Percentiles rank a stretch among this genome's conserved stretches.
Evolutionary conservation across 768 basidiomycete genomes (phyloP).

Genomic region (Erythrobasidium yunnanense): DNA sequence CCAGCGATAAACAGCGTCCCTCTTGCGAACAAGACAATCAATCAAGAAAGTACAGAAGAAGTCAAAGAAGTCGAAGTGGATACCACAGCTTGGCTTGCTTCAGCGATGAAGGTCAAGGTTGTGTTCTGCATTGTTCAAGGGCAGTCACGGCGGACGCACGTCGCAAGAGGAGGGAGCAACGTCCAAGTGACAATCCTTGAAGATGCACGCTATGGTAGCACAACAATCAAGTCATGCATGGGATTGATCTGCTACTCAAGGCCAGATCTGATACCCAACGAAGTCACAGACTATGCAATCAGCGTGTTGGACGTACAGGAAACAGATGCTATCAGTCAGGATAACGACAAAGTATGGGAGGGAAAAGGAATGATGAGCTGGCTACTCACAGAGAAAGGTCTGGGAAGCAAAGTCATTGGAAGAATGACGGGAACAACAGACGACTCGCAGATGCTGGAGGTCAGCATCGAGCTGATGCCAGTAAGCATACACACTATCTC

Average conservation of each 20-base stretch:
- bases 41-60: no score
- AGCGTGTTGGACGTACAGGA: constrained; percentile 21
- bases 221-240: constrained; percentile 8
- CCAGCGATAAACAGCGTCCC: no score
- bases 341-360: constrained; percentile 1
- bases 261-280: constrained; percentile 10
- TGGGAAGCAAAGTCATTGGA: neutral
- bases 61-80: no score
- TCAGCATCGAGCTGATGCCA: constrained; percentile 23
- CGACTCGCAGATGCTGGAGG: neutral
- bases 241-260: constrained; percentile 14
- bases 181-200: neutral
- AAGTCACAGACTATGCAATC: constrained; percentile 5
- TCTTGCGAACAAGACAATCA: no score
- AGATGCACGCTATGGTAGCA: neutral
- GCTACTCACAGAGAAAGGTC: neutral
- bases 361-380: constrained; percentile 24
- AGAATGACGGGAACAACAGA: neutral
- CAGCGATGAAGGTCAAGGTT: constrained; percentile 21
- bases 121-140: neutral
- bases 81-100: no score
- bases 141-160: neutral
- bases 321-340: no score
- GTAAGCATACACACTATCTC: neutral
- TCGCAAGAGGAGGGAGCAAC: neutral